Base-by-base conservation (phyloP, 2,329 filamentous ascomycete species). In the Volutella citrinella region DNA sequence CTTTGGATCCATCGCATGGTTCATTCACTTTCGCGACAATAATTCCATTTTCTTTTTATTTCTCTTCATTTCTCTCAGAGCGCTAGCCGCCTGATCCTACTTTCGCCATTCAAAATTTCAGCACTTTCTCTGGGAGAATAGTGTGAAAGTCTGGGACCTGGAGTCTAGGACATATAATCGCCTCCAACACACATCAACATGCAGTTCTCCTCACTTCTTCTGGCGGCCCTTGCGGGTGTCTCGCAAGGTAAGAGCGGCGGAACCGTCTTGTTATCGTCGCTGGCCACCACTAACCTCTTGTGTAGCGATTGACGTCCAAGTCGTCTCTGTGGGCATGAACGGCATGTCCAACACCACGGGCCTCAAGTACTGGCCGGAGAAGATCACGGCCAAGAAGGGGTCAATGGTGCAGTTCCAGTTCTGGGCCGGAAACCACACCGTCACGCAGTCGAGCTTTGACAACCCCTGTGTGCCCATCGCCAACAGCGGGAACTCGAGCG, bases 361-460 rank as follows among this genome's bases (percentile, higher is more conserved):
- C 23, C 64, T 84, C 37, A 72, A 65, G 42, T 90, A 80, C 69
- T 77, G 65, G 43, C 86, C 86, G 24, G 70, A 83, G 48, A 80
- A 73, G 52, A 59, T 91, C 56, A 69, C 67, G 43, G 84, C 80
- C 19, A 57, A 64, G n/a, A 63, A 69, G 4, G 85, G 86, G 45
- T 69, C 74, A 49, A 72, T 78, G 65, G 69, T 84, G 10, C 76
- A 82, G 63, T 84, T 83, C 69, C 77, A 82, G 60, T 84, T 83
- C 66, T 66, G 69, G 43, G 68, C 67, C 8, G 73, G 72, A 49
- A 90, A 90, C 69, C 86, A 91, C 73, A 89, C 84, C 31, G 78
- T 89, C 38, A 84, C 81, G 12, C 84, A 89, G 68, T 87, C 85
- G 28, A 79, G 72, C 51, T 91, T 90, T 52, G 80, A 83, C 51